Conservation (phyloP, 352 stramenopile species). For the Globisporangium viniferum region DNA sequence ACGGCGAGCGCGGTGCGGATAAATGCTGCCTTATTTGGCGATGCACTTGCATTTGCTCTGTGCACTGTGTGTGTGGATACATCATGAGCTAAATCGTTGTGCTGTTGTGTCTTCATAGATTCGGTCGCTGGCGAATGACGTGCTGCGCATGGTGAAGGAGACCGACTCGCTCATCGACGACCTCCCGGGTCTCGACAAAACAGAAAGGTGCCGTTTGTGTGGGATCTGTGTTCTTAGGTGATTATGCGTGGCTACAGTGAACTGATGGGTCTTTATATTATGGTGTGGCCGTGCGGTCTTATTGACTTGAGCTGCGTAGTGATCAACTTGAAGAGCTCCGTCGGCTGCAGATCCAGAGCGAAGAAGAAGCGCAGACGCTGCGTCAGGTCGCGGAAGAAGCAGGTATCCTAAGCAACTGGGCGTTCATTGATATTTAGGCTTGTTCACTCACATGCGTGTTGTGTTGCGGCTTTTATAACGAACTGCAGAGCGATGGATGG, state of each 20-base stretch:
- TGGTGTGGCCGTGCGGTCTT: background rate
- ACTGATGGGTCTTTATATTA: background rate
- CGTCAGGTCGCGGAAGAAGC: slow-evolving; percentile 78
- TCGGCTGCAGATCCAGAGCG: slow-evolving; percentile 76
- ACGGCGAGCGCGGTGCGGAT: slow-evolving; percentile 46
- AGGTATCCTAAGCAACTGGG: too few relatives aligned
- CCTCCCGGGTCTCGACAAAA: slow-evolving; percentile 78
- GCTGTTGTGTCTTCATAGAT: slow-evolving; percentile 33
- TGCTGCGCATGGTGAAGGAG: slow-evolving; percentile 76
- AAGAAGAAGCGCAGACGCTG: slow-evolving; percentile 82
- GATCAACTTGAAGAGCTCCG: slow-evolving; percentile 80
- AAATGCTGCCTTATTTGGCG: background rate
- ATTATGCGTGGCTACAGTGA: background rate
- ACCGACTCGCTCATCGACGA: slow-evolving; percentile 79
- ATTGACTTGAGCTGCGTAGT: slow-evolving; percentile 15
- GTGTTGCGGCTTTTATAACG: too few relatives aligned
- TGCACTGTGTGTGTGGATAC: background rate
- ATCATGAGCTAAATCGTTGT: background rate
- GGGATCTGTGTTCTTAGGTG: background rate
- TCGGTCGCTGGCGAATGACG: slow-evolving; percentile 68
- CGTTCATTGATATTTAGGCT: too few relatives aligned
- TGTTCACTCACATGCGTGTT: background rate
- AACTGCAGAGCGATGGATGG: slow-evolving; percentile 69
- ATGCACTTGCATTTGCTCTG: background rate
- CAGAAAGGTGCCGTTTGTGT: slow-evolving; percentile 44